phyloP scores from a whole-genome alignment of 1,284 basidiomycete species.

The Marasmius sp. region DNA sequence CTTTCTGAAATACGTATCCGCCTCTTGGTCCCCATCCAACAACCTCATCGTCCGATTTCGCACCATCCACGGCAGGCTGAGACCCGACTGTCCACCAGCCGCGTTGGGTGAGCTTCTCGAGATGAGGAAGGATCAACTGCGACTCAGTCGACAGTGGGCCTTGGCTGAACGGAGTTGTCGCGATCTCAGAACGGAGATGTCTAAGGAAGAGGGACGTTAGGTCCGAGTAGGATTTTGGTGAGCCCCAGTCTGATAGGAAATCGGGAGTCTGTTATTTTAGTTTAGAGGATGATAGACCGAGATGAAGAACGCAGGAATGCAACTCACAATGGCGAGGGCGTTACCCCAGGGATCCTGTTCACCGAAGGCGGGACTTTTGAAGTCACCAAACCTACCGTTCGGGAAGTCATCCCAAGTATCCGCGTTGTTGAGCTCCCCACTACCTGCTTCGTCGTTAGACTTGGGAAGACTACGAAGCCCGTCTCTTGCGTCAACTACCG shows the following conservation, averaged over 20 bases:
- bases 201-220: slow-evolving; percentile 80
- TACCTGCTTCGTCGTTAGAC: slow-evolving; percentile 55
- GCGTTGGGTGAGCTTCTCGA: slow-evolving; percentile 73
- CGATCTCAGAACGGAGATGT: slow-evolving; percentile 72
- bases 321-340: slow-evolving; percentile 50
- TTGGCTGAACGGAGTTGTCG: slow-evolving; percentile 89
- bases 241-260: slow-evolving; percentile 79
- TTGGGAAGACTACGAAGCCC: slow-evolving; percentile 41
- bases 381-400: slow-evolving; percentile 98
- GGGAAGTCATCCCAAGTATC: slow-evolving; percentile 98
- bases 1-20: slow-evolving; percentile 97
- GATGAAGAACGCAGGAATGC: not conserved
- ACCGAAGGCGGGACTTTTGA: slow-evolving; percentile 95
- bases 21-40: slow-evolving; percentile 93
- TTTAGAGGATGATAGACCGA: not conserved
- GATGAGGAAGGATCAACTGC: slow-evolving; percentile 73
- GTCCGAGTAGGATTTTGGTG: slow-evolving; percentile 69
- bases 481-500: slow-evolving; percentile 55
- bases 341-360: slow-evolving; percentile 75
- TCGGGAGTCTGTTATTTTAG: slow-evolving; percentile 52
- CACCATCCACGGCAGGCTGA: slow-evolving; percentile 91
- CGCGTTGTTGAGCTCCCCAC: slow-evolving; percentile 73
- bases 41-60: slow-evolving; percentile 68
- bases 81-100: slow-evolving; percentile 97
- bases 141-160: slow-evolving; percentile 87